These are phyloP conservation scores for Ustilaginoidea virens DNA, from an alignment of 2,329 filamentous ascomycete genomes.

Conservation along the genomic window DNA sequence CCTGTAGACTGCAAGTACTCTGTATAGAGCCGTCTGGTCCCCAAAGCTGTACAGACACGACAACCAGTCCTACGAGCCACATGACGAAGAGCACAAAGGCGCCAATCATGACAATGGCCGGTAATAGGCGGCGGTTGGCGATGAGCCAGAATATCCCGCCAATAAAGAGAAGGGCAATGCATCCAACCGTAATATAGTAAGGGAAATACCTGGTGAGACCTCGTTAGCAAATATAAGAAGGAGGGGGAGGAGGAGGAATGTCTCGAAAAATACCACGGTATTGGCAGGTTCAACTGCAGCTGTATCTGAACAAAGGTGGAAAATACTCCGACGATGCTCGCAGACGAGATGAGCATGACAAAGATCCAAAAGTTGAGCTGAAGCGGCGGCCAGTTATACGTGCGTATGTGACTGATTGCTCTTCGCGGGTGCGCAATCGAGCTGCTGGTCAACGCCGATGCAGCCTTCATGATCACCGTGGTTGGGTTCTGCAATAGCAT, in stretches of 20 bases:
- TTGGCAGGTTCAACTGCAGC: slow-evolving; percentile 32
- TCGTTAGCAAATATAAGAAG: neutral
- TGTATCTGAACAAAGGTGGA: slow-evolving; percentile 44
- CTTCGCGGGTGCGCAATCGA: slow-evolving; percentile 29
- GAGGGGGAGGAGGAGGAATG: slow-evolving; percentile 9
- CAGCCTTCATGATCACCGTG: slow-evolving; percentile 2
- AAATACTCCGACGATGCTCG: slow-evolving; percentile 46
- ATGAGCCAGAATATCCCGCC: slow-evolving; percentile 48
- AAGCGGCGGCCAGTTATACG: slow-evolving; percentile 54
- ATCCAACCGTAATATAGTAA: slow-evolving; percentile 44
- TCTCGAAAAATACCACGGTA: slow-evolving; percentile 56
- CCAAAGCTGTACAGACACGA: slow-evolving; percentile 47
- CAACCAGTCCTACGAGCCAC: slow-evolving; percentile 51
- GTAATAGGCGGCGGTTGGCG: slow-evolving; percentile 42
- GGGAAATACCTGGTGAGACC: slow-evolving; percentile 45
- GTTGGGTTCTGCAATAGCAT: neutral
- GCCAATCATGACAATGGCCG: slow-evolving; percentile 46
- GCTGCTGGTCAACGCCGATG: slow-evolving; percentile 14
- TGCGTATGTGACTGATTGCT: slow-evolving; percentile 30
- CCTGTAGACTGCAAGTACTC: slow-evolving; percentile 41
- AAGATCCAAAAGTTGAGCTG: slow-evolving; percentile 54
- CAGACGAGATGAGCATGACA: slow-evolving; percentile 44
- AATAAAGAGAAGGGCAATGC: slow-evolving; percentile 52
- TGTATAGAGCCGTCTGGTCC: slow-evolving; percentile 43
- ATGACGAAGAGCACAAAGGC: slow-evolving; percentile 50